A percentile compares a stretch with the other conserved stretches of the same genome.
These are phyloP conservation scores for Syzygium malaccense DNA, from an alignment of 441 rosid species.

Conservation along the genomic window DNA sequence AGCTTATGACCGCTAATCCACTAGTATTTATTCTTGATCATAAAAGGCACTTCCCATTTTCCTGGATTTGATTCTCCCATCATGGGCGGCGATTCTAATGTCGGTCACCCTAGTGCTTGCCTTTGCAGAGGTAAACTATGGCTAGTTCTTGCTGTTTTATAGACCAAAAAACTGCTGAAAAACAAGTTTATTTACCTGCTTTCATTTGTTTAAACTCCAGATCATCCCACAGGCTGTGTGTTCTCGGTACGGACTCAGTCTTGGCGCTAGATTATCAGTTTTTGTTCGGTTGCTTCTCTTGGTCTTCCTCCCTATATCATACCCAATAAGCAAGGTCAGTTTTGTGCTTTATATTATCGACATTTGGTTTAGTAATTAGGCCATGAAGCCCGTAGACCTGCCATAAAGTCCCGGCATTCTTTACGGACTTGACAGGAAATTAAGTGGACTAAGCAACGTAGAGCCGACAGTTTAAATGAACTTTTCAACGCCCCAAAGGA, in stretches of 20 bases:
- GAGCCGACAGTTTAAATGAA: neutral
- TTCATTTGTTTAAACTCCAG: neutral
- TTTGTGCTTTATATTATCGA: neutral
- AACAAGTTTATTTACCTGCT: neutral
- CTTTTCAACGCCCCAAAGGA: neutral
- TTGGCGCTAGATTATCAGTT: neutral
- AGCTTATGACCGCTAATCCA: neutral
- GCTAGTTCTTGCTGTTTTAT: neutral
- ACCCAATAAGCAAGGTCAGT: slow-evolving; percentile 5
- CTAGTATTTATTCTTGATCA: neutral
- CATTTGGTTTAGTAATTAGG: neutral
- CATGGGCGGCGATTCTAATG: slow-evolving; percentile 3
- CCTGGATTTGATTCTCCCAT: slow-evolving; percentile 6
- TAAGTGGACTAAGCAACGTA: neutral
- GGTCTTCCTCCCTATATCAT: slow-evolving; percentile 6
- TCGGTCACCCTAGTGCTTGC: slow-evolving; percentile 6
- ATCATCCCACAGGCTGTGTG: slow-evolving; percentile 8
- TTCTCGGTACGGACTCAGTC: slow-evolving; percentile 7
- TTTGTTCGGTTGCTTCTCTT: slow-evolving; percentile 5
- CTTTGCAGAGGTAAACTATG: slow-evolving; percentile 4
- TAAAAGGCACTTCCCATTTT: slow-evolving; percentile 9
- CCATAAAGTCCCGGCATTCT: neutral
- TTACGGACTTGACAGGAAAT: neutral
- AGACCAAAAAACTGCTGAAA: neutral
- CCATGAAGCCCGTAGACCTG: neutral